Conservation (phyloP, 2,329 filamentous ascomycete species). For the Penicillium sclerotigenum region DNA sequence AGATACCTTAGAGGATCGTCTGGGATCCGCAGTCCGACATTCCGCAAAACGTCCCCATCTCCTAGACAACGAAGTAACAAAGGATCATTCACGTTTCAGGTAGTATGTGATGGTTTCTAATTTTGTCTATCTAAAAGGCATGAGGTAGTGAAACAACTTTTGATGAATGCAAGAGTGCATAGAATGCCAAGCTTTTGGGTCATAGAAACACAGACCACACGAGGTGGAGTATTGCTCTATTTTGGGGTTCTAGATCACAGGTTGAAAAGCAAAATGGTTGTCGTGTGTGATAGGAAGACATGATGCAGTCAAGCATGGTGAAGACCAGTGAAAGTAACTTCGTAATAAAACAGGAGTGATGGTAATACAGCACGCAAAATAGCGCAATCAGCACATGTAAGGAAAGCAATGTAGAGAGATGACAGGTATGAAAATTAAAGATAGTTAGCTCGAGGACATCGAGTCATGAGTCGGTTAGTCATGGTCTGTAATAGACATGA, state of each 20-base stretch:
- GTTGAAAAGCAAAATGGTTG: not conserved
- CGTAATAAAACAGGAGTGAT: not conserved
- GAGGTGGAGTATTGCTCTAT: not conserved
- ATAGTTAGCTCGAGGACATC: constrained; percentile 11
- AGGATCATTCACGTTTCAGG: not conserved
- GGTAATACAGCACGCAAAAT: constrained; percentile 4
- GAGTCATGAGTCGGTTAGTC: constrained; percentile 9
- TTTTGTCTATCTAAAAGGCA: not conserved
- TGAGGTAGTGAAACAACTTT: not conserved
- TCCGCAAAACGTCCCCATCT: not conserved
- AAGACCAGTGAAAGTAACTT: not conserved
- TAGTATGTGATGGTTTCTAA: not conserved
- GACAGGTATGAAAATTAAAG: constrained; percentile 6
- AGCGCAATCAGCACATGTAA: not conserved
- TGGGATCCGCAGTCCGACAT: not conserved
- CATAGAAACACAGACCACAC: not conserved
- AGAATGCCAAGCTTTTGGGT: constrained; percentile 1
- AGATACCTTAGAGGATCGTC: not conserved
- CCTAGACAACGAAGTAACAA: constrained; percentile 1
- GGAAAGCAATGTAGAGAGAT: not conserved
- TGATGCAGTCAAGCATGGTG: not conserved
- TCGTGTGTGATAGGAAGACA: not conserved
- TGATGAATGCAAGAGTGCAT: not conserved
- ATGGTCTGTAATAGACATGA: constrained; percentile 1
- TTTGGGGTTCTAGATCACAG: not conserved